These are phyloP conservation scores for Blepharisma undulans DNA, from an alignment of 169 alveolate species.

Conservation along the genomic window DNA sequence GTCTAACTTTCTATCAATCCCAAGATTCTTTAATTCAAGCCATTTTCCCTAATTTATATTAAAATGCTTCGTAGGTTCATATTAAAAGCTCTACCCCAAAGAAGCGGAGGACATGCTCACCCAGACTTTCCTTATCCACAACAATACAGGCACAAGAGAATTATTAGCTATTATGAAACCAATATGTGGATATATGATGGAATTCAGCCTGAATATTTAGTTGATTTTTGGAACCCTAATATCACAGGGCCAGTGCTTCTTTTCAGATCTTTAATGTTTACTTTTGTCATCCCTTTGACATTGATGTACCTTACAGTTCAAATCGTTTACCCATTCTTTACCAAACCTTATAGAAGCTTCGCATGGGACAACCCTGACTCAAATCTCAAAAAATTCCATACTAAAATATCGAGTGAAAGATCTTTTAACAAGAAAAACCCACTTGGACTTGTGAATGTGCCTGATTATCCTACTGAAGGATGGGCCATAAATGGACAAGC, in stretches of 20 bases:
- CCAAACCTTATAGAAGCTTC: not conserved
- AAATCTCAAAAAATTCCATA: not conserved
- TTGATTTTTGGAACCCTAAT: conserved; percentile 4
- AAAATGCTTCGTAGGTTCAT: conserved; percentile 26
- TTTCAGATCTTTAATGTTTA: not conserved
- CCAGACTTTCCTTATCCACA: conserved; percentile 40
- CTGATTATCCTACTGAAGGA: conserved; percentile 10
- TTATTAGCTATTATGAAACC: not conserved
- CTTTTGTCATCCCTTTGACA: not conserved
- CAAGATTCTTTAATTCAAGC: not conserved
- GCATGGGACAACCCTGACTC: not conserved
- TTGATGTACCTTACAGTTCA: not conserved
- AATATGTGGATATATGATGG: conserved; percentile 43
- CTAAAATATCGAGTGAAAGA: not conserved
- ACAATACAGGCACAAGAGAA: conserved; percentile 33
- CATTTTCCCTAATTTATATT: not conserved
- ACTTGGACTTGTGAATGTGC: not conserved
- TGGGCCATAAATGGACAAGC: not conserved
- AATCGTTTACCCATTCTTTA: not conserved
- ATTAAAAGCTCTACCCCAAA: not conserved
- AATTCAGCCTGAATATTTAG: conserved; percentile 34
- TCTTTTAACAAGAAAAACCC: not conserved
- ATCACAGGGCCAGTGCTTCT: not conserved
- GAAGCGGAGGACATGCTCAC: conserved; percentile 46
- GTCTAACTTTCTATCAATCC: not conserved